Conservation (phyloP, 116 monocot species). For the Iris pallida region DNA sequence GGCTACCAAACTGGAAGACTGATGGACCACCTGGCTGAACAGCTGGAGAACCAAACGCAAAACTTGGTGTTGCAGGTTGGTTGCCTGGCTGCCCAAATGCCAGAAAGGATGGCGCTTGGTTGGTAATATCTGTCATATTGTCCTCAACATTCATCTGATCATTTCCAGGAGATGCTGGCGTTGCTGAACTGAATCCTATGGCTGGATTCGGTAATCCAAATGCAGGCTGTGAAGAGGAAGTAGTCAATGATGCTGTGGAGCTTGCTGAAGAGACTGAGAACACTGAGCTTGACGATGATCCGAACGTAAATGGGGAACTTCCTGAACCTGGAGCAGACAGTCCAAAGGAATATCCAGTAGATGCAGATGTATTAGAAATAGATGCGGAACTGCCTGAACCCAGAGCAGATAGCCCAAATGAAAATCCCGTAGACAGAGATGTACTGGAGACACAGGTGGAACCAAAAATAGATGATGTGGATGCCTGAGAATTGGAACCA, state of each 20-base stretch:
- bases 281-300: slow-evolving; percentile 22
- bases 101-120: slow-evolving; percentile 3
- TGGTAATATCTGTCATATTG: slow-evolving; percentile 16
- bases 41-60: slow-evolving; percentile 10
- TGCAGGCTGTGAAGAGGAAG: background rate
- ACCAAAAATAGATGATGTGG: slow-evolving; percentile 35
- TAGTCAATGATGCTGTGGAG: background rate
- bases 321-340: slow-evolving; percentile 4
- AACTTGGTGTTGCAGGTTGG: background rate
- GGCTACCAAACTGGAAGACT: slow-evolving; percentile 15
- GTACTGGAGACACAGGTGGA: slow-evolving; percentile 21
- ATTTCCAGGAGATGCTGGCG: slow-evolving; percentile 3
- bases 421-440: slow-evolving; percentile 15
- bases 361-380: slow-evolving; percentile 14
- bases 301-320: slow-evolving; percentile 11
- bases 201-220: slow-evolving; percentile 9
- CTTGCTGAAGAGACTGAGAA: slow-evolving; percentile 34
- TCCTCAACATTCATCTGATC: slow-evolving; percentile 31
- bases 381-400: slow-evolving; percentile 12
- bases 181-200: slow-evolving; percentile 2
- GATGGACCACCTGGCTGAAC: slow-evolving; percentile 2
- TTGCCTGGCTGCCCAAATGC: slow-evolving; percentile 17
- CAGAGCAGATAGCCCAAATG: slow-evolving; percentile 10
- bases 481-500: slow-evolving; percentile 25
- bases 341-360: slow-evolving; percentile 16